Base-by-base conservation (phyloP, 2,329 filamentous ascomycete genomes). In the Hypoxylon sp. region DNA sequence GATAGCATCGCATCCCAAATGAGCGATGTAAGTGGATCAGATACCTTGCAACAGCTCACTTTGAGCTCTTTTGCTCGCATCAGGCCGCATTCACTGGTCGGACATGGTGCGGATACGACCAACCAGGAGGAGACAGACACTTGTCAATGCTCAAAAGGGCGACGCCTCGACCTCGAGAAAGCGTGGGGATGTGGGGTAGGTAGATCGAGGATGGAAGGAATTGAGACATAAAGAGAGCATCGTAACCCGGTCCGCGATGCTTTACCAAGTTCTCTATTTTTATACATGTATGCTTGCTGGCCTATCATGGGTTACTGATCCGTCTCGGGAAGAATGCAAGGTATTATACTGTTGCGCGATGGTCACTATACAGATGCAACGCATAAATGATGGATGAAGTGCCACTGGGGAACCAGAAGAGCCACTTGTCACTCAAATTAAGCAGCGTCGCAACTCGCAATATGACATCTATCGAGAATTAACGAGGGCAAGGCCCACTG, bases 131-230 rank as follows among this genome's bases (percentile, higher is more conserved):
- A 60, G 67, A 67, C 62, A 71, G 65, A 72, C 74, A 75, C 48
- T 67, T 75, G 74, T 75, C 72, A 68, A 66, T 44, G 65, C 61
- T 57, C 59, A 57, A 68, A 62, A 67, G 66, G 65, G 55, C 44
- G 50, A 19, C 52, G 48, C 35, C 51, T 52, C 48, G 11, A 29
- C 35, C 44, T 51, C 29, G 39, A 62, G 27, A 46, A 51, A 67
- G 68, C 73, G 73, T 75, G 72, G 73, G 73, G 74, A 65, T 75
- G 71, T 73, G 72, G 73, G 73, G 72, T 72, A 74, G 27, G 61
- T 55, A 52, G 55, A 54, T 58, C 51, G 53, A 58, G 19, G 17
- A 32, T 29, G 10, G 35, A 24, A 53, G 27, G 48, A 19, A 15
- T 48, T 44, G 61, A 60, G 51, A 57, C 35, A 65, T 62, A 70